These are phyloP conservation scores for Cladosporium velox DNA, from an alignment of 2,329 filamentous ascomycete species.

Conservation along the genomic window DNA sequence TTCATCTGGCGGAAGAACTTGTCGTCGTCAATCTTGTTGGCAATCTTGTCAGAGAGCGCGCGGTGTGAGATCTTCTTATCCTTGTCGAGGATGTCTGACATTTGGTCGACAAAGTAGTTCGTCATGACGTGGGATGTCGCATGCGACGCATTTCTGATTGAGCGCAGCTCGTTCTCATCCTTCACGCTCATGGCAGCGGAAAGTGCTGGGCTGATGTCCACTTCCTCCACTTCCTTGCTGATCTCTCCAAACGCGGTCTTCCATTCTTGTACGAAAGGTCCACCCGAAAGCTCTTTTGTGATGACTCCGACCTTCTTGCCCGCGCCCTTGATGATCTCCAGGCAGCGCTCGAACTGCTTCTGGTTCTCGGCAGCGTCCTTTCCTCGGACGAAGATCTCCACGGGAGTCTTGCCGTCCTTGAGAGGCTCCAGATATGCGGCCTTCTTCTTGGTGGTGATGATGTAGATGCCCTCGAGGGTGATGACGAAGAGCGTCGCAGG, in stretches of 20 bases:
- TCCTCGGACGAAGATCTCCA: constrained; percentile 87
- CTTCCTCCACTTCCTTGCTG: constrained; percentile 82
- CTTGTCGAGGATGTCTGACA: constrained; percentile 92
- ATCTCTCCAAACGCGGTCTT: constrained; percentile 77
- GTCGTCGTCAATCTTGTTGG: constrained; percentile 85
- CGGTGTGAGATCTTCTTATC: constrained; percentile 97
- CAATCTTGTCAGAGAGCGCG: constrained; percentile 79
- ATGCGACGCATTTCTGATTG: constrained; percentile 90
- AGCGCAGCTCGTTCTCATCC: constrained; percentile 89
- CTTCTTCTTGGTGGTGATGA: constrained; percentile 97
- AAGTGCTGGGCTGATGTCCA: constrained; percentile 80
- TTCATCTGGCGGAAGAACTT: constrained; percentile 92
- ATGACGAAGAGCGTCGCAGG: constrained; percentile 93
- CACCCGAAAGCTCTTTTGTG: constrained; percentile 78
- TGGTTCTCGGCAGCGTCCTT: constrained; percentile 91
- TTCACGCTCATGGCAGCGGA: constrained; percentile 89
- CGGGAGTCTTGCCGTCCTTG: constrained; percentile 86
- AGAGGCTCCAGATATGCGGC: constrained; percentile 91
- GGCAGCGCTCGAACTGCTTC: constrained; percentile 81
- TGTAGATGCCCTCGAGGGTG: constrained; percentile 82
- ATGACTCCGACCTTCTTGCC: constrained; percentile 91
- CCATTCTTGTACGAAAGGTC: constrained; percentile 96
- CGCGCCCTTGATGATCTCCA: constrained; percentile 82
- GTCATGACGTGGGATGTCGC: constrained; percentile 94
- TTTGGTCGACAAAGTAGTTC: constrained; percentile 96